Evolutionary conservation across 2,329 filamentous ascomycete species (phyloP).

Genomic region (Aspergillus sp.): DNA sequence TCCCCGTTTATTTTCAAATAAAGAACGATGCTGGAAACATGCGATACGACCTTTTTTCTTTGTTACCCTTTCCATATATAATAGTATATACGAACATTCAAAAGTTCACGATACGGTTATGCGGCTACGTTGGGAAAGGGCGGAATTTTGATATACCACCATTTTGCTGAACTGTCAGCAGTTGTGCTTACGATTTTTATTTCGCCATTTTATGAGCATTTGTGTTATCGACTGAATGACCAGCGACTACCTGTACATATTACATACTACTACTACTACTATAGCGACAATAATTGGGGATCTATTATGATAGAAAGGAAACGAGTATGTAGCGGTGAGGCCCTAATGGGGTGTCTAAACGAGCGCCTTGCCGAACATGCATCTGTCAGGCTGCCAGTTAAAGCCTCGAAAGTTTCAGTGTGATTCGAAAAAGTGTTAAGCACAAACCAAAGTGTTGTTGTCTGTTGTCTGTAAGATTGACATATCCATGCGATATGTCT

Average conservation of each 20-base stretch:
- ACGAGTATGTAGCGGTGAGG: not conserved
- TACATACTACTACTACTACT: no score
- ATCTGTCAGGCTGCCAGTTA: not conserved
- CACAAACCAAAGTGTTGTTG: no score
- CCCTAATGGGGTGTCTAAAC: not conserved
- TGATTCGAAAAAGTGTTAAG: not conserved
- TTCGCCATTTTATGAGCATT: not conserved
- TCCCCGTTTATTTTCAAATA: constrained; percentile 9
- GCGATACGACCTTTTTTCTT: not conserved
- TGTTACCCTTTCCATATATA: not conserved
- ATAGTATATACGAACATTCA: no score
- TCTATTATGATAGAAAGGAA: no score
- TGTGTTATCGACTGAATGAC: not conserved
- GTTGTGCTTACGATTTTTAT: not conserved
- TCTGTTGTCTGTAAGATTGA: no score
- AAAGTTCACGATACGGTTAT: no score
- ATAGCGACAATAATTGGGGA: no score
- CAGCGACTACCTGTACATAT: no score
- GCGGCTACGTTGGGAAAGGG: not conserved
- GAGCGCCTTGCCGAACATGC: not conserved
- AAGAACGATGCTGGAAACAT: not conserved
- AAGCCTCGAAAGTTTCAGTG: not conserved
- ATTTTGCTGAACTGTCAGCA: not conserved
- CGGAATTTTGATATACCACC: not conserved
- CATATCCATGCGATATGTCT: no score